These are phyloP conservation scores for Naganishia albida DNA, from an alignment of 1,284 basidiomycete genomes.

Conservation along the genomic window DNA sequence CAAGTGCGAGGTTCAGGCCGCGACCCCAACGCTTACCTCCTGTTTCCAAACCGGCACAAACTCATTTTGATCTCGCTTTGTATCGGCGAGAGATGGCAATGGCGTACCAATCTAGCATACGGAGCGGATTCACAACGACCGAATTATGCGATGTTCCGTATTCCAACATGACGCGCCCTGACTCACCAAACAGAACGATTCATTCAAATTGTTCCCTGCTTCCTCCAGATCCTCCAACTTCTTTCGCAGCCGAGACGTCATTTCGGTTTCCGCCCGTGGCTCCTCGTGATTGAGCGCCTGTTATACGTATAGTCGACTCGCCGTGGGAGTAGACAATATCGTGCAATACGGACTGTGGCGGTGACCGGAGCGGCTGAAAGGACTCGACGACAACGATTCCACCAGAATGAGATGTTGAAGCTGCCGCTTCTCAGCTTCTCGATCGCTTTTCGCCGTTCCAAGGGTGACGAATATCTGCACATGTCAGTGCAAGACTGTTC, in stretches of 20 bases:
- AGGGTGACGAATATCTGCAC: too few relatives aligned
- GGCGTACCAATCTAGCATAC: slow-evolving; percentile 78
- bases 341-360: too few relatives aligned
- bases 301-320: too few relatives aligned
- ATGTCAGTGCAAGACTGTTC: too few relatives aligned
- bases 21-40: slow-evolving; percentile 69
- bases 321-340: too few relatives aligned
- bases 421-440: too few relatives aligned
- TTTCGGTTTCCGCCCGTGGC: slow-evolving; percentile 37
- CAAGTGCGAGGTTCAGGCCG: slow-evolving; percentile 22
- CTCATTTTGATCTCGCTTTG: slow-evolving; percentile 80
- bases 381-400: not conserved
- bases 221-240: slow-evolving; percentile 77
- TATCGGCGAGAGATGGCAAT: slow-evolving; percentile 81
- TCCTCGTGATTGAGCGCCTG: too few relatives aligned
- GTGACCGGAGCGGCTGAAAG: too few relatives aligned
- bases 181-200: slow-evolving; percentile 82
- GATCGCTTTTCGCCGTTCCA: too few relatives aligned
- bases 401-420: too few relatives aligned
- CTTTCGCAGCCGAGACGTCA: slow-evolving; percentile 59
- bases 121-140: not conserved
- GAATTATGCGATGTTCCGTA: slow-evolving; percentile 23
- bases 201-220: slow-evolving; percentile 68
- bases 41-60: slow-evolving; percentile 98
- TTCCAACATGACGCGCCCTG: too few relatives aligned